Evolutionary conservation across 2,329 filamentous ascomycete species (phyloP).

Genomic region (Aureobasidium sp.): DNA sequence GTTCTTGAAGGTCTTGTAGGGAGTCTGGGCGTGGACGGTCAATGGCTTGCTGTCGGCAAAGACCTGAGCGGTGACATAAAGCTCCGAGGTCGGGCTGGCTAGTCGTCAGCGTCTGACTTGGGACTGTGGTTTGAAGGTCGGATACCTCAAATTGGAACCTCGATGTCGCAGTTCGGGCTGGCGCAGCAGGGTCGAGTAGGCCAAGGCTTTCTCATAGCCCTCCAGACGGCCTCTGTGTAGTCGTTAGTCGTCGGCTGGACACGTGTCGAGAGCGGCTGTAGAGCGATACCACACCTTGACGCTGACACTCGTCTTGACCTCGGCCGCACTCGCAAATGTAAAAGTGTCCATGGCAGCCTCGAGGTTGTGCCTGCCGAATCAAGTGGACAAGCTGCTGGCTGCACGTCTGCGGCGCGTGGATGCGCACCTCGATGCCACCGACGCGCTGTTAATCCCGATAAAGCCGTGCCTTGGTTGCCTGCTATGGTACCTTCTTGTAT

Average conservation of each 20-base stretch:
- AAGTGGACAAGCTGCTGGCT: background rate
- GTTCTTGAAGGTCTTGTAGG: slow-evolving; percentile 82
- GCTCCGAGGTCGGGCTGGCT: slow-evolving; percentile 67
- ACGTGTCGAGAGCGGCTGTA: background rate
- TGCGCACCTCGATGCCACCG: background rate
- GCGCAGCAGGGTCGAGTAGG: slow-evolving; percentile 70
- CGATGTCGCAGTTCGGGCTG: slow-evolving; percentile 76
- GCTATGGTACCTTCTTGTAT: background rate
- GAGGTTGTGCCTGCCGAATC: background rate
- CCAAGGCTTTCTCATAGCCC: slow-evolving; percentile 66
- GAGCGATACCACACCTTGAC: slow-evolving; percentile 49
- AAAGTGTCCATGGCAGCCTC: slow-evolving; percentile 72
- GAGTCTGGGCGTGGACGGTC: slow-evolving; percentile 83
- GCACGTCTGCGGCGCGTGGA: background rate
- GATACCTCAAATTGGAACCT: slow-evolving; percentile 72
- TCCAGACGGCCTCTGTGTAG: slow-evolving; percentile 62
- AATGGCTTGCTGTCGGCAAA: slow-evolving; percentile 95
- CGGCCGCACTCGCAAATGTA: slow-evolving; percentile 85
- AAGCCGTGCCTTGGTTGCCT: background rate
- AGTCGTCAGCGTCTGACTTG: background rate
- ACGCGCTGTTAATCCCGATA: background rate
- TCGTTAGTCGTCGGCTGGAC: slow-evolving; percentile 23
- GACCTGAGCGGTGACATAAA: slow-evolving; percentile 87
- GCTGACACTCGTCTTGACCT: slow-evolving; percentile 64
- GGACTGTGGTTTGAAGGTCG: slow-evolving; percentile 4